A percentile compares a stretch with the other conserved stretches of the same genome.
These are phyloP conservation scores for sweet orange (Citrus sinensis) DNA, from an alignment of 345 rosid genomes.

Conservation along the genomic window DVS_A1.0 CM039169.1:31436001-31436500, in stretches of 20 bases:
- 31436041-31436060: neutral
- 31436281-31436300: neutral
- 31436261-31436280: neutral
- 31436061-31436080: neutral
- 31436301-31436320: neutral
- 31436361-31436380: slow-evolving; percentile 97
- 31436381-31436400: slow-evolving; percentile 95
- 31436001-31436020: neutral
- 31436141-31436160: slow-evolving; percentile 71
- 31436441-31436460: slow-evolving; percentile 7
- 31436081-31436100: neutral
- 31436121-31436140: neutral
- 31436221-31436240: slow-evolving; percentile 91
- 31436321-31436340: slow-evolving; percentile 65
- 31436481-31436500: neutral
- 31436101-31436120: neutral
- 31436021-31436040: neutral
- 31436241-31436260: neutral
- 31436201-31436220: slow-evolving; percentile 96
- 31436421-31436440: slow-evolving; percentile 53
- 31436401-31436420: slow-evolving; percentile 99
- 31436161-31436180: slow-evolving; percentile 97
- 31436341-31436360: slow-evolving; percentile 90
- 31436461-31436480: neutral
- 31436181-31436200: slow-evolving; percentile 98